Percentiles rank a stretch among this genome's conserved stretches.
Evolutionary conservation across 2,329 filamentous ascomycete species (phyloP).

Genomic region (Beauveria brongniartii): DNA sequence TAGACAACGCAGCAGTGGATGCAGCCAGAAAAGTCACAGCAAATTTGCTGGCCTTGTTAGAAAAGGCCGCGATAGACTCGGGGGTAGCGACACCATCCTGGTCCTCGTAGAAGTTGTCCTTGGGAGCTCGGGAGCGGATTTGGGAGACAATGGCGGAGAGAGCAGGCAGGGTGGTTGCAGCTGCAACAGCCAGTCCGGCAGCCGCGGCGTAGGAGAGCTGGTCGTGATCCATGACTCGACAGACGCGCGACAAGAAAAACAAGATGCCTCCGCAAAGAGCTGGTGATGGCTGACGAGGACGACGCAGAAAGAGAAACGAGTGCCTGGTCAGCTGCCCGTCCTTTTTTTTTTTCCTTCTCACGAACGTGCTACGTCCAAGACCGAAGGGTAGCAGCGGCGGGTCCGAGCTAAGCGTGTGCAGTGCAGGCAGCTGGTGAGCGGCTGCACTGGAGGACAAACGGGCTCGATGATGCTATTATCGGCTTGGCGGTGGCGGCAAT

Average conservation of each 20-base stretch:
- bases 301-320: not conserved
- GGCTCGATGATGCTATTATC: not conserved
- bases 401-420: not conserved
- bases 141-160: conserved; percentile 27
- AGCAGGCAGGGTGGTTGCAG: conserved; percentile 30
- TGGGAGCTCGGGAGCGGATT: conserved; percentile 25
- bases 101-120: conserved; percentile 54
- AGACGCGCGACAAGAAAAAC: not conserved
- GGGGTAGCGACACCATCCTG: conserved; percentile 60
- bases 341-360: not conserved
- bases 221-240: conserved; percentile 8
- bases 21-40: conserved; percentile 45
- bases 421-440: not conserved
- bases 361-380: not conserved
- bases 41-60: conserved; percentile 48
- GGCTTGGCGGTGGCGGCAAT: not conserved
- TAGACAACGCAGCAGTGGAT: conserved; percentile 45
- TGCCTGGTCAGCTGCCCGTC: not conserved
- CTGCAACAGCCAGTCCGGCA: conserved; percentile 26
- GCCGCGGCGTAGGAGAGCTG: conserved; percentile 18
- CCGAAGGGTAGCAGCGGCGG: not conserved
- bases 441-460: not conserved
- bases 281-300: not conserved
- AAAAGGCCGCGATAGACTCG: conserved; percentile 55
- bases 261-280: not conserved